Conservation (phyloP, 768 basidiomycete genomes). For the Pulveroboletus sp. region DNA sequence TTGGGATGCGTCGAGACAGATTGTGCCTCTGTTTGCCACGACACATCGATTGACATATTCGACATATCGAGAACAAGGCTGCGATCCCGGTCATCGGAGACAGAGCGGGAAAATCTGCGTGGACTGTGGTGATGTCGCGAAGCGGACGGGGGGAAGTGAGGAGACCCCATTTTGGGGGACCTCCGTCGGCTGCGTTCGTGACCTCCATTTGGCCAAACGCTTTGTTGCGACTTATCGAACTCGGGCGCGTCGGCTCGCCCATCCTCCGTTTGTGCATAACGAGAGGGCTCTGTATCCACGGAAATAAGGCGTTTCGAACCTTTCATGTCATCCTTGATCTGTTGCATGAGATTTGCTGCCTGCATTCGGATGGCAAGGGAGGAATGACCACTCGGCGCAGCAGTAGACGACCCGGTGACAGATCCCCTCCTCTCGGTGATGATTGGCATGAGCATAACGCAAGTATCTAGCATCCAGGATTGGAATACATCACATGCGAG, state of each 20-base stretch:
- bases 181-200: conserved; percentile 26
- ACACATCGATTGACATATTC: conserved; percentile 40
- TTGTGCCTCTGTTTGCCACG: conserved; percentile 27
- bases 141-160: conserved; percentile 32
- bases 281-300: conserved; percentile 54
- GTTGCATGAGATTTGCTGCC: conserved; percentile 78
- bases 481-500: neutral
- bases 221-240: conserved; percentile 22
- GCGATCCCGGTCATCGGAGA: conserved; percentile 40
- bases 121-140: conserved; percentile 41
- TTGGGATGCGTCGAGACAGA: conserved; percentile 8
- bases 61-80: conserved; percentile 39
- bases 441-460: conserved; percentile 9
- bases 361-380: conserved; percentile 69
- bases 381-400: conserved; percentile 42
- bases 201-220: conserved; percentile 26
- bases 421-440: conserved; percentile 18
- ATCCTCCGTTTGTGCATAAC: conserved; percentile 25
- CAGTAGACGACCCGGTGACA: conserved; percentile 25
- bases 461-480: conserved; percentile 11
- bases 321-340: conserved; percentile 72
- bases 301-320: conserved; percentile 70
- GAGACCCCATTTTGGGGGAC: conserved; percentile 22
- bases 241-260: conserved; percentile 13
- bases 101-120: conserved; percentile 36